Conservation (phyloP, 179 eudicot genomes). For the Corrigiola litoralis region DNA sequence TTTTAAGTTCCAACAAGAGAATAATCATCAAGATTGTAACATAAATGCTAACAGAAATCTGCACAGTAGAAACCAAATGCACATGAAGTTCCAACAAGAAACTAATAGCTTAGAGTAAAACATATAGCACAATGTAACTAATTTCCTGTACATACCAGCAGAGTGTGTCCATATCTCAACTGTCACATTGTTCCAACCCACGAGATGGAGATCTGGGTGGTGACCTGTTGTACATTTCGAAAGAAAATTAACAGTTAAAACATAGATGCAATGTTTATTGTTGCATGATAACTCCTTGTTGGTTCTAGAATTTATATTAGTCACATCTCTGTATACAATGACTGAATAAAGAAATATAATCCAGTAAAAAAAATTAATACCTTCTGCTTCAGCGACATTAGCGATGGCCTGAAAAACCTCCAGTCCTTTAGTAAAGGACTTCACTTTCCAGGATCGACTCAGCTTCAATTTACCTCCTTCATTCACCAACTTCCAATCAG, state of each 20-base stretch:
- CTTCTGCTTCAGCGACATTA: constrained; percentile 80
- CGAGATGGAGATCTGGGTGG: constrained; percentile 96
- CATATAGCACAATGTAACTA: constrained; percentile 1
- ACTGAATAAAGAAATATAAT: no score
- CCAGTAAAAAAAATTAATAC: constrained; percentile 25
- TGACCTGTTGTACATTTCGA: constrained; percentile 47
- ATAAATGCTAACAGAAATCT: no score
- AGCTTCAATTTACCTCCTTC: constrained; percentile 63
- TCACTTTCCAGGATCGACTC: constrained; percentile 76
- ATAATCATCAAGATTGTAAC: no score
- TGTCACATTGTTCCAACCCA: constrained; percentile 81
- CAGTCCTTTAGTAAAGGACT: constrained; percentile 71
- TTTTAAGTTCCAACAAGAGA: no score
- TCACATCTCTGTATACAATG: no score
- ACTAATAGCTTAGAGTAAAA: neutral
- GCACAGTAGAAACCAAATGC: neutral
- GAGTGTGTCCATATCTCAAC: constrained; percentile 92
- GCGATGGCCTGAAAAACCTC: constrained; percentile 78
- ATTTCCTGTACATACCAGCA: constrained; percentile 49
- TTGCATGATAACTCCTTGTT: neutral
- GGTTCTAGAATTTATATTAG: neutral
- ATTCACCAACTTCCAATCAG: constrained; percentile 66
- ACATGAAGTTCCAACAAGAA: neutral
- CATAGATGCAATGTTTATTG: neutral
- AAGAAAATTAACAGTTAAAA: neutral